These are phyloP conservation scores for Sporobolomyces roseus DNA, from an alignment of 768 basidiomycete species.

Conservation along the genomic window DNA sequence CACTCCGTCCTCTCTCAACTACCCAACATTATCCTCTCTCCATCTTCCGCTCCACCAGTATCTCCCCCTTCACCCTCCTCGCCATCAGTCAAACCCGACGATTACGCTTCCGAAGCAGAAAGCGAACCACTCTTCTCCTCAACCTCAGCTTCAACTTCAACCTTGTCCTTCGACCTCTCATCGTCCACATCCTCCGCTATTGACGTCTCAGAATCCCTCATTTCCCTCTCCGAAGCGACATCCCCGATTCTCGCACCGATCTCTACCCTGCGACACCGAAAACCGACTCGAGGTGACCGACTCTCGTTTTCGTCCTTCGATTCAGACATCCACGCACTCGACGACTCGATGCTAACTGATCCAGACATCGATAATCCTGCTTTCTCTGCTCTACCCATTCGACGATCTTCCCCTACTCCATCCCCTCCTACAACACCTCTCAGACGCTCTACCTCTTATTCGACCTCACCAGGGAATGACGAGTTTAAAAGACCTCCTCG, in stretches of 20 bases:
- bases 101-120: not conserved
- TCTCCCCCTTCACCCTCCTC: no score
- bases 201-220: conserved; percentile 30
- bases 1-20: conserved; percentile 49
- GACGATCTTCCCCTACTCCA: not conserved
- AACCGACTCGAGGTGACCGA: not conserved
- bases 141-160: not conserved
- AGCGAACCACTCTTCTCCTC: conserved; percentile 12
- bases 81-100: not conserved
- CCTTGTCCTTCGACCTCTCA: not conserved
- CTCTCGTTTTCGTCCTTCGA: conserved; percentile 16
- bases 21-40: conserved; percentile 28
- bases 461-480: no score
- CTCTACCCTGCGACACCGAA: not conserved
- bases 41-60: no score
- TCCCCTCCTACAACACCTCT: not conserved
- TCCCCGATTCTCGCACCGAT: not conserved
- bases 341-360: conserved; percentile 37
- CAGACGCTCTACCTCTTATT: not conserved
- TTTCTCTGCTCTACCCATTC: conserved; percentile 8
- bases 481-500: no score
- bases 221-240: conserved; percentile 12
- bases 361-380: conserved; percentile 24
- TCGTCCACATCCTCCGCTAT: not conserved
- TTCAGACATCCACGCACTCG: conserved; percentile 13